phyloP scores from a whole-genome alignment of 768 basidiomycete genomes.

The Gyrodon lividus region DNA sequence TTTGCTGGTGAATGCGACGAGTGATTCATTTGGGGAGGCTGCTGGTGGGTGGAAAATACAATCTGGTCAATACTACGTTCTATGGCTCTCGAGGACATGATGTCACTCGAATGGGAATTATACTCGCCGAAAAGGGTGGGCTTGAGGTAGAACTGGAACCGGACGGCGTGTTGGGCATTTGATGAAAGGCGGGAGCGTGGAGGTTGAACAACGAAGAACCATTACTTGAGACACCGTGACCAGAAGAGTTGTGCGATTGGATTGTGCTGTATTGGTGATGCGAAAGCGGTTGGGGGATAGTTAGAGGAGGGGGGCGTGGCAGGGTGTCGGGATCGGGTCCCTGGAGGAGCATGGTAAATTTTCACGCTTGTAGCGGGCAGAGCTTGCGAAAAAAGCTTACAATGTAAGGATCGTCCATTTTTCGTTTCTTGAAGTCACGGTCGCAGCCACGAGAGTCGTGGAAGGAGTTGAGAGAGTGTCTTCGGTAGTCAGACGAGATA shows the following conservation, averaged over 20 bases:
- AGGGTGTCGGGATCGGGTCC: conserved; percentile 41
- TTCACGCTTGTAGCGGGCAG: background rate
- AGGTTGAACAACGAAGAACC: conserved; percentile 50
- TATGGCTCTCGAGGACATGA: conserved; percentile 30
- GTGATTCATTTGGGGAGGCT: conserved; percentile 70
- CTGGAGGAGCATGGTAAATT: conserved; percentile 24
- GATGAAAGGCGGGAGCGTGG: conserved; percentile 55
- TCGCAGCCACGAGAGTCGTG: conserved; percentile 51
- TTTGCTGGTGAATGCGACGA: conserved; percentile 49
- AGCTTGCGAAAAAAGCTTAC: conserved; percentile 30
- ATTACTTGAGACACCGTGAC: conserved; percentile 36
- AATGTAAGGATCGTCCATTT: conserved; percentile 60
- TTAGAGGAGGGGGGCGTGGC: conserved; percentile 53
- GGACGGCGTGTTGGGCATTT: conserved; percentile 68
- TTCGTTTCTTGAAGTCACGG: conserved; percentile 62
- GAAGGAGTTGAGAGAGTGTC: conserved; percentile 46
- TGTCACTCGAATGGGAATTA: conserved; percentile 42
- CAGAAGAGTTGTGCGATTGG: conserved; percentile 40
- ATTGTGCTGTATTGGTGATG: conserved; percentile 50
- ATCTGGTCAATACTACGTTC: conserved; percentile 56
- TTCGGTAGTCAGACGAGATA: conserved; percentile 45
- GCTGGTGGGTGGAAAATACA: conserved; percentile 42
- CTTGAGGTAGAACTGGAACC: conserved; percentile 73
- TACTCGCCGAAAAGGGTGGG: conserved; percentile 87
- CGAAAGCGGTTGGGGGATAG: conserved; percentile 54